Conservation (phyloP, 2,329 filamentous ascomycete genomes). For the Stachybotrys elegans region DNA sequence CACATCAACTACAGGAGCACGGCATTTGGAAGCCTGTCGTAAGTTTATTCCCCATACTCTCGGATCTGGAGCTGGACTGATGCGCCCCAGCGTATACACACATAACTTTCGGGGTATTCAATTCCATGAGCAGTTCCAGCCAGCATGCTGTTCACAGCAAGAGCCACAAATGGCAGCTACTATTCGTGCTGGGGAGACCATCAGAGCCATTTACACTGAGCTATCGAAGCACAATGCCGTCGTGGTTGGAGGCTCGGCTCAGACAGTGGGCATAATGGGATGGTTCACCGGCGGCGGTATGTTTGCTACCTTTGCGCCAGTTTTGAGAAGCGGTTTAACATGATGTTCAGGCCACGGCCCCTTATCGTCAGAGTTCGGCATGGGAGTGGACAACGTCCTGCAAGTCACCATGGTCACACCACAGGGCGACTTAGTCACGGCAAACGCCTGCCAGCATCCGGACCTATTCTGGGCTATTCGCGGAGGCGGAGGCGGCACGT, state of each 20-base stretch:
- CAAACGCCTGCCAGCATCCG: constrained; percentile 20
- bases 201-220: constrained; percentile 2
- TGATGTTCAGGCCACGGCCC: constrained; percentile 24
- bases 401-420: constrained; percentile 30
- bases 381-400: constrained; percentile 34
- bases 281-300: constrained; percentile 26
- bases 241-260: constrained; percentile 5
- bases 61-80: not conserved
- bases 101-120: constrained; percentile 4
- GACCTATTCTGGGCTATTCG: constrained; percentile 27
- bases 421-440: constrained; percentile 22
- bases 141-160: not conserved
- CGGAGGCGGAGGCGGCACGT: constrained; percentile 21
- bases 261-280: constrained; percentile 18
- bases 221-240: constrained; percentile 5
- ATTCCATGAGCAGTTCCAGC: constrained; percentile 4
- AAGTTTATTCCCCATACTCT: not conserved
- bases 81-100: constrained; percentile 3
- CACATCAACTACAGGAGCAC: constrained; percentile 5
- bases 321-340: not conserved
- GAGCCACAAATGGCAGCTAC: constrained; percentile 4
- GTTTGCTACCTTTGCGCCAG: not conserved
- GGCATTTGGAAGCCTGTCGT: constrained; percentile 5
- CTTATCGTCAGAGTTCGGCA: constrained; percentile 26
- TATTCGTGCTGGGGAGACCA: constrained; percentile 4